Evolutionary conservation across 768 basidiomycete genomes (phyloP).

Genomic region (Royoungia palumana): DNA sequence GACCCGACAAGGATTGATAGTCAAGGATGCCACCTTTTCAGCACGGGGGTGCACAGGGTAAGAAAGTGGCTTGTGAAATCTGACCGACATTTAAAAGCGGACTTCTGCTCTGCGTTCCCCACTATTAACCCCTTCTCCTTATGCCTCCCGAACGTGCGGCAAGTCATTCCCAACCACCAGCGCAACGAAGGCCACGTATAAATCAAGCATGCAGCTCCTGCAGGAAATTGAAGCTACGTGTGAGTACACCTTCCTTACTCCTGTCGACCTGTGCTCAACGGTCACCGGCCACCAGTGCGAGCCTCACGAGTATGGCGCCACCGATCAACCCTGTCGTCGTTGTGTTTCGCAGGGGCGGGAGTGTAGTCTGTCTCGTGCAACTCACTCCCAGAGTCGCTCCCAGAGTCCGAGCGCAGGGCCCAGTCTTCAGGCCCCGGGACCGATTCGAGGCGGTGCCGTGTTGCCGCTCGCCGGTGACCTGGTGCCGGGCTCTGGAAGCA

Average conservation of each 20-base stretch:
- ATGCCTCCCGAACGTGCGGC: conserved; percentile 15
- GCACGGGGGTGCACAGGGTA: conserved; percentile 8
- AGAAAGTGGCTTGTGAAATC: conserved; percentile 4
- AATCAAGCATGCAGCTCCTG: conserved; percentile 18
- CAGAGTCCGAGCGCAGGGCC: conserved; percentile 19
- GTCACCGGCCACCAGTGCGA: conserved; percentile 14
- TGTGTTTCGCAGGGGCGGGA: conserved; percentile 12
- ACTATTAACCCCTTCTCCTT: conserved; percentile 11
- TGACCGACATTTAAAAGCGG: conserved; percentile 19
- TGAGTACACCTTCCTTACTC: conserved; percentile 6
- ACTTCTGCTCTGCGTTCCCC: background rate
- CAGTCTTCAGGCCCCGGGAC: conserved; percentile 9
- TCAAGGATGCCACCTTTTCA: conserved; percentile 4
- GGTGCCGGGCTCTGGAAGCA: background rate
- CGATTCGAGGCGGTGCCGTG: conserved; percentile 1
- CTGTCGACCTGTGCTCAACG: conserved; percentile 1
- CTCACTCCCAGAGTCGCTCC: conserved; percentile 26
- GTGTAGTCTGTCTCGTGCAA: conserved; percentile 12
- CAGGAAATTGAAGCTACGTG: conserved; percentile 18
- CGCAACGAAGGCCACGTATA: conserved; percentile 13
- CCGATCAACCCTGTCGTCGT: conserved; percentile 21
- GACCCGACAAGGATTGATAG: conserved; percentile 8
- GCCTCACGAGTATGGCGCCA: conserved; percentile 11
- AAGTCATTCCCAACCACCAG: conserved; percentile 4
- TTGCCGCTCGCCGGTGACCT: conserved; percentile 8